Conservation (phyloP, 2,329 filamentous ascomycete species). For the Diaporthe velutina region DNA sequence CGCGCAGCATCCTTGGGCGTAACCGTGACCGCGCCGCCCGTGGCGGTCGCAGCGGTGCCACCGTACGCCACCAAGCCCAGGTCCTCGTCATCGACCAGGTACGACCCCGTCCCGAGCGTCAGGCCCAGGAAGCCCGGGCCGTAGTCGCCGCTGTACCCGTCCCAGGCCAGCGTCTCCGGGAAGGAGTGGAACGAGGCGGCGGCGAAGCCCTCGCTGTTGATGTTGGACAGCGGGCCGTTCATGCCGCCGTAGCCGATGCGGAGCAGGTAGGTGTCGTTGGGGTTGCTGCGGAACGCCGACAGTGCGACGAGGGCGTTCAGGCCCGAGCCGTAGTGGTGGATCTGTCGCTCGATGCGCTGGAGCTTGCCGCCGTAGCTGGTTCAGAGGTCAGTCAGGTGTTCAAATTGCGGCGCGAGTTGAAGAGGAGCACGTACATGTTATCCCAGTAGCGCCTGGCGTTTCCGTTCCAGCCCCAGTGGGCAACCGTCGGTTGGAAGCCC, state of each 20-base stretch:
- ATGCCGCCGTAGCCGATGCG: slow-evolving; percentile 67
- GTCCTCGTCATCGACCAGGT: slow-evolving; percentile 58
- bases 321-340: slow-evolving; percentile 72
- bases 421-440: slow-evolving; percentile 53
- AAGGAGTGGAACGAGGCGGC: slow-evolving; percentile 69
- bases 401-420: background rate
- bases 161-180: slow-evolving; percentile 68
- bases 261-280: slow-evolving; percentile 62
- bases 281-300: slow-evolving; percentile 60
- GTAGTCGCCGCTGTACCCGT: slow-evolving; percentile 69
- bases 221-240: slow-evolving; percentile 66
- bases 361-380: slow-evolving; percentile 58
- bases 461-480: slow-evolving; percentile 74
- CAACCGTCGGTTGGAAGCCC: slow-evolving; percentile 68
- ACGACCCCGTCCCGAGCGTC: slow-evolving; percentile 62
- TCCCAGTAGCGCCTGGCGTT: slow-evolving; percentile 74
- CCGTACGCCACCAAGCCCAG: slow-evolving; percentile 65
- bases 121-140: slow-evolving; percentile 67
- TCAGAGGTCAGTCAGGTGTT: background rate
- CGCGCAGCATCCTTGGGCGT: slow-evolving; percentile 60
- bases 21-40: slow-evolving; percentile 49
- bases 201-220: slow-evolving; percentile 66
- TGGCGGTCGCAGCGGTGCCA: slow-evolving; percentile 51
- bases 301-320: slow-evolving; percentile 70
- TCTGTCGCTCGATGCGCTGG: slow-evolving; percentile 59